Percentiles rank a stretch among this genome's conserved stretches.
These are phyloP conservation scores for Melanogaster broomeanus DNA, from an alignment of 768 basidiomycete genomes.

Conservation along the genomic window DNA sequence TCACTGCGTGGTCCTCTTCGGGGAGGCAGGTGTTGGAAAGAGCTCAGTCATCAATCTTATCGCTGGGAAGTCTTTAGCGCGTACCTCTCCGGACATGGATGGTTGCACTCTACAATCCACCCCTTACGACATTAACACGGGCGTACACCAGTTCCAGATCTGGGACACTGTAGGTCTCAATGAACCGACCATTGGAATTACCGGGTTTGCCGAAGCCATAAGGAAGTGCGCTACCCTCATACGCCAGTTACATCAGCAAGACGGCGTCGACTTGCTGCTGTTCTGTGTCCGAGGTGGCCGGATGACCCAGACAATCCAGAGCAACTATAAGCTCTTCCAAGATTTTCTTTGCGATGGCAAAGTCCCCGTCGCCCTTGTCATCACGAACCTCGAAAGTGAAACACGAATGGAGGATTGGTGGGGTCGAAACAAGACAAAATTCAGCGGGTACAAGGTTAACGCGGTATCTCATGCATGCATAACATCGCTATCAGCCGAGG, in stretches of 20 bases:
- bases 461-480: slow-evolving; percentile 31
- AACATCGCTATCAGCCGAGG: slow-evolving; percentile 15
- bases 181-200: slow-evolving; percentile 5
- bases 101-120: slow-evolving; percentile 37
- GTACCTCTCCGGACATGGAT: slow-evolving; percentile 20
- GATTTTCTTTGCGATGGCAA: slow-evolving; percentile 39
- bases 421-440: slow-evolving; percentile 16
- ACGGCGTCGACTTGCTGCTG: slow-evolving; percentile 41
- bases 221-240: slow-evolving; percentile 31
- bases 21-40: slow-evolving; percentile 42
- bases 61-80: slow-evolving; percentile 22
- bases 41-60: slow-evolving; percentile 45
- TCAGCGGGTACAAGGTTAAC: slow-evolving; percentile 13
- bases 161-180: slow-evolving; percentile 37
- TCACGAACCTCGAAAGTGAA: slow-evolving; percentile 40
- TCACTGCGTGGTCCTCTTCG: slow-evolving; percentile 39
- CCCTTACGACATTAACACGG: slow-evolving; percentile 23
- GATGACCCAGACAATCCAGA: slow-evolving; percentile 26
- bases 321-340: slow-evolving; percentile 37
- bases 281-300: slow-evolving; percentile 36
- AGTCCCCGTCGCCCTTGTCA: slow-evolving; percentile 40
- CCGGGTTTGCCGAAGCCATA: slow-evolving; percentile 16
- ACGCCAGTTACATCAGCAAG: slow-evolving; percentile 21
- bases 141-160: slow-evolving; percentile 20
- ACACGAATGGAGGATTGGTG: slow-evolving; percentile 35